Evolutionary conservation across 1,284 basidiomycete genomes (phyloP), one percentile per base, ranked within the genome.

Genomic region (Malassezia slooffiae): DNA sequence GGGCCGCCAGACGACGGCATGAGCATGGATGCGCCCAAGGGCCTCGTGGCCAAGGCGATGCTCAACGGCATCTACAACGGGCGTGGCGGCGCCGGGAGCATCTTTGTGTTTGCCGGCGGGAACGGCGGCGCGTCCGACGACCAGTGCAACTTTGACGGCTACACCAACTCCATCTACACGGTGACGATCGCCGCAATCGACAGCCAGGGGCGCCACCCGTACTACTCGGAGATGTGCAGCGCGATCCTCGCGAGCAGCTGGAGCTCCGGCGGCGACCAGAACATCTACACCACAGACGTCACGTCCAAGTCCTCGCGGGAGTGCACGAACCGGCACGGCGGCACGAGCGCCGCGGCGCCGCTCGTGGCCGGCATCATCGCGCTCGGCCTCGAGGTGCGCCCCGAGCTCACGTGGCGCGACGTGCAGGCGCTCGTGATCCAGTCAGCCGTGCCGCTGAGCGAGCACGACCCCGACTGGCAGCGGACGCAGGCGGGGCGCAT

Each of bases 101-200:
- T 99, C 53, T 97, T 85, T 62, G 93, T 99, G 27, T 99, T 97
- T 70, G 93, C 93, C 1, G 90, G 88, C 47, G 93, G 93, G 1
- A 99, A 97, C 67, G 93, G 93, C 17, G 93, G 87, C 19, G 78
- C 79, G 3, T 77, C 77, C 39, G 86, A 84, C 23, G 93, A 99
- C 68, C 93, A 97, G 72, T 99, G 93, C 75, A 99, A 99, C 71
- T 97, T 99, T 69, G 93, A 97, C 60, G 93, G 93, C 5, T 99
- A 97, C 71, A 99, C 93, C 24, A 97, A 97, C 70, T 87, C 83
- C 56, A 93, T 96, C 54, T 96, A 89, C 72, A 88, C 84, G 5
- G 81, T 97, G 42, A 99, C 93, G 0, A 87, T 99, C 22, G 83
- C 88, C 8, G 87, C 93, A 0, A 77, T 95, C 46, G 91, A 97